Percentiles rank a stretch among this genome's conserved stretches.
Evolutionary conservation across 352 stramenopile genomes (phyloP).

Genomic region (Thalassiosira pacifica): DNA sequence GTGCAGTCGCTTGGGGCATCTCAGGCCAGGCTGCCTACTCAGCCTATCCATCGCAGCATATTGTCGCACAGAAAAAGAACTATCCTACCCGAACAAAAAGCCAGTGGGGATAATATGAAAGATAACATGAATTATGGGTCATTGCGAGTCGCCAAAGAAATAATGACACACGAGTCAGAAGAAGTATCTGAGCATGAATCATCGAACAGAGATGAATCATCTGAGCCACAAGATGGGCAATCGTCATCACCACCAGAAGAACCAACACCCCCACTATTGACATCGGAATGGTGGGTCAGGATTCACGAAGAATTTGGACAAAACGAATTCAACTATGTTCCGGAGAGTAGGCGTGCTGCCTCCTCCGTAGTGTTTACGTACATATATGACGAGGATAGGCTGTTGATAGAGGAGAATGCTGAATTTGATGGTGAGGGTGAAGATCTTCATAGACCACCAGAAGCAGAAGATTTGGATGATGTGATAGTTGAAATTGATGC

Average conservation of each 20-base stretch:
- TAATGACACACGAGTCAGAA: background rate
- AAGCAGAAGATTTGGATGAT: constrained; percentile 3
- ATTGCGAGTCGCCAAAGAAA: background rate
- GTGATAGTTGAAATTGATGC: background rate
- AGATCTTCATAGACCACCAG: background rate
- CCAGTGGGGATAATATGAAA: background rate
- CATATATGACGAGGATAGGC: background rate
- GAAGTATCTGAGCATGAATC: background rate
- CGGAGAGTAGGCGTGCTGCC: constrained; percentile 46
- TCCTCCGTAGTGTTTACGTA: constrained; percentile 44
- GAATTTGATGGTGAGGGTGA: background rate
- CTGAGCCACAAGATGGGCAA: background rate
- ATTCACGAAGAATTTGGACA: constrained; percentile 48
- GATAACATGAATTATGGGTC: background rate
- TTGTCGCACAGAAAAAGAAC: constrained; percentile 28
- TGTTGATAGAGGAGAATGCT: background rate
- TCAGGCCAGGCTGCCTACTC: constrained; percentile 2
- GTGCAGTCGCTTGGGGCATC: constrained; percentile 5
- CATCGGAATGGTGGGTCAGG: constrained; percentile 46
- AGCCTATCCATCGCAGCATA: constrained; percentile 39
- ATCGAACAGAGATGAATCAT: background rate
- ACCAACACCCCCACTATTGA: constrained; percentile 13
- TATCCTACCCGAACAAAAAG: constrained; percentile 2
- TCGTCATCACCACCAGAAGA: background rate
- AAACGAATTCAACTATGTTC: constrained; percentile 57